phyloP scores from a whole-genome alignment of 2,329 filamentous ascomycete species.

The Colletotrichum gigasporum region DNA sequence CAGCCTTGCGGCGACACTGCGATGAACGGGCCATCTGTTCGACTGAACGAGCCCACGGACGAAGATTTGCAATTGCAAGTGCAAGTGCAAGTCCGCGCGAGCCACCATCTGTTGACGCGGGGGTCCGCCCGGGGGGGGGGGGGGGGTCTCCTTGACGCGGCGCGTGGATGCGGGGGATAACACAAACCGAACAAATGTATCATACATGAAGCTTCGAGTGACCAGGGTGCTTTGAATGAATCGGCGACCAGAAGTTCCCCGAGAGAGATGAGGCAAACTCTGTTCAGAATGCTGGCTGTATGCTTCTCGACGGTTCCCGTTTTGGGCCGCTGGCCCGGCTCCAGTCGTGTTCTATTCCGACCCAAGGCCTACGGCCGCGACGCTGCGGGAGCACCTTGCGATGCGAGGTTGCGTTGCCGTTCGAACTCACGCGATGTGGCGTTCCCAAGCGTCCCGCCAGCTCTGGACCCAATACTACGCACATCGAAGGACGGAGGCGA shows the following conservation, averaged over 20 bases:
- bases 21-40: background rate
- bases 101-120: no score
- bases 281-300: background rate
- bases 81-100: no score
- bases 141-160: background rate
- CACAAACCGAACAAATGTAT: background rate
- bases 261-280: background rate
- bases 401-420: background rate
- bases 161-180: background rate
- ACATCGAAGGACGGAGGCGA: background rate
- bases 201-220: no score
- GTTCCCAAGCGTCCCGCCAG: background rate
- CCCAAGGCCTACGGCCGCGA: background rate
- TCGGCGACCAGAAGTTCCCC: no score
- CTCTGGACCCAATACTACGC: background rate
- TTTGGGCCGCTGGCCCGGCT: conserved; percentile 5
- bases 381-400: background rate
- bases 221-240: no score
- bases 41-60: background rate
- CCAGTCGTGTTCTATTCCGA: background rate
- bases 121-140: background rate
- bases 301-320: background rate
- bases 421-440: background rate
- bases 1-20: no score
- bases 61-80: no score